Conservation (phyloP, 495 filamentous ascomycete genomes). For the Corynascus novoguineensis region DNA sequence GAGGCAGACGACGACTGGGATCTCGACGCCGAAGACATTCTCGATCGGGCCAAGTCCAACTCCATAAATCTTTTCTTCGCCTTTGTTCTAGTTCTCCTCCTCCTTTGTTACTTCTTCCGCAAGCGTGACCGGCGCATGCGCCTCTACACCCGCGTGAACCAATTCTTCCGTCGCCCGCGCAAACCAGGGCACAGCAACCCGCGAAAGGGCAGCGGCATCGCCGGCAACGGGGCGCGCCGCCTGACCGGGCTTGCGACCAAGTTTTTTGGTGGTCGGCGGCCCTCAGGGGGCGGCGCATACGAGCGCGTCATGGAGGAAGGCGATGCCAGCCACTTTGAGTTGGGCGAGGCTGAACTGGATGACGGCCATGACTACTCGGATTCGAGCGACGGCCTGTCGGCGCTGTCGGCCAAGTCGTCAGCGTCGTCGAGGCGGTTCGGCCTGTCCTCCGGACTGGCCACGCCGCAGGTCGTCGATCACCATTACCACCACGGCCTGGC, state of each 20-base stretch:
- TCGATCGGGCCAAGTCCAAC: slow-evolving; percentile 61
- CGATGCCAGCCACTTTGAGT: slow-evolving; percentile 60
- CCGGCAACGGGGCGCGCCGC: slow-evolving; percentile 46
- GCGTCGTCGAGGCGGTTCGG: slow-evolving; percentile 36
- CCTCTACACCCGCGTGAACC: slow-evolving; percentile 54
- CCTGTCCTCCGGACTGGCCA: slow-evolving; percentile 57
- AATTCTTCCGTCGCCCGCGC: slow-evolving; percentile 47
- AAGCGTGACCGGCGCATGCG: slow-evolving; percentile 65
- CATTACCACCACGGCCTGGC: slow-evolving; percentile 19
- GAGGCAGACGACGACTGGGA: slow-evolving; percentile 60
- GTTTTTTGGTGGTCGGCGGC: slow-evolving; percentile 47
- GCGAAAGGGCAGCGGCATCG: slow-evolving; percentile 46
- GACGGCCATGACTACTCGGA: slow-evolving; percentile 54
- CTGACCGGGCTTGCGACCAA: slow-evolving; percentile 53
- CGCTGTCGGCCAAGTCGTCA: neutral
- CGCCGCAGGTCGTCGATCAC: slow-evolving; percentile 45
- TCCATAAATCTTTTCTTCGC: slow-evolving; percentile 74
- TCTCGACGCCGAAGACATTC: slow-evolving; percentile 53
- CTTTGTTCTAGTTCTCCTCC: slow-evolving; percentile 57
- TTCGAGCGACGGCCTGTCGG: slow-evolving; percentile 37
- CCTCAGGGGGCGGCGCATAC: slow-evolving; percentile 47
- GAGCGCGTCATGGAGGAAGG: slow-evolving; percentile 85
- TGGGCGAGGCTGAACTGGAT: slow-evolving; percentile 54
- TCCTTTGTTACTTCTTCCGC: slow-evolving; percentile 53
- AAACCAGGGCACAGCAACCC: slow-evolving; percentile 39